Conservation (phyloP, 805 yeast genomes). For the Starmerella apicola region DNA sequence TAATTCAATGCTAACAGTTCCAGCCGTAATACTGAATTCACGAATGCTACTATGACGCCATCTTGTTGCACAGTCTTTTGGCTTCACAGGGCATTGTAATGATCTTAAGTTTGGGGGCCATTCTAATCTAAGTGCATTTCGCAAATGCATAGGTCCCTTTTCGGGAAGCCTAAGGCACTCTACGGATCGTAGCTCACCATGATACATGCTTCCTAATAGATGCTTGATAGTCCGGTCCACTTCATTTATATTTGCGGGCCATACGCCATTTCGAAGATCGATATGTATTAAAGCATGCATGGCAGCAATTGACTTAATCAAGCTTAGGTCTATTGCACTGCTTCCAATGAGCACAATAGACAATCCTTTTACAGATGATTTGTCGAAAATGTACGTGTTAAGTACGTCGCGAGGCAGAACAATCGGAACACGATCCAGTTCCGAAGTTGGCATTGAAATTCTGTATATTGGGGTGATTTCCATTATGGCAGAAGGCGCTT, state of each 20-base stretch:
- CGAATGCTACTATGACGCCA: neutral
- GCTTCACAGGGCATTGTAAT: conserved; percentile 14
- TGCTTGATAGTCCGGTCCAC: conserved; percentile 4
- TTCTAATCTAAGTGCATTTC: conserved; percentile 1
- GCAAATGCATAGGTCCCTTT: conserved; percentile 9
- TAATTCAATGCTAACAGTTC: neutral
- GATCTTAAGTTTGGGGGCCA: conserved; percentile 9
- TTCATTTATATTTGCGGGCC: conserved; percentile 10
- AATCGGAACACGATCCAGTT: neutral
- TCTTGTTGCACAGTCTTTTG: neutral
- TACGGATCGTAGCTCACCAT: conserved; percentile 6
- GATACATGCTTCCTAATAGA: conserved; percentile 5
- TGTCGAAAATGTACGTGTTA: neutral
- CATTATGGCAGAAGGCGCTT: neutral
- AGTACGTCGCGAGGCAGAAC: neutral
- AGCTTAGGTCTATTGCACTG: neutral
- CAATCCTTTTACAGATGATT: neutral
- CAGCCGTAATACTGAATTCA: neutral
- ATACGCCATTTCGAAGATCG: conserved; percentile 9
- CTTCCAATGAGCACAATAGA: neutral
- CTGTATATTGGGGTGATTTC: neutral
- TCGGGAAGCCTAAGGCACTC: conserved; percentile 10
- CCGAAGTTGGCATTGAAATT: neutral
- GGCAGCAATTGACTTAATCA: neutral
- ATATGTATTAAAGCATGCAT: neutral